A percentile compares a stretch with the other conserved stretches of the same genome.
Conservation (phyloP, 2,329 filamentous ascomycete species). For the Thelonectria rubi region DNA sequence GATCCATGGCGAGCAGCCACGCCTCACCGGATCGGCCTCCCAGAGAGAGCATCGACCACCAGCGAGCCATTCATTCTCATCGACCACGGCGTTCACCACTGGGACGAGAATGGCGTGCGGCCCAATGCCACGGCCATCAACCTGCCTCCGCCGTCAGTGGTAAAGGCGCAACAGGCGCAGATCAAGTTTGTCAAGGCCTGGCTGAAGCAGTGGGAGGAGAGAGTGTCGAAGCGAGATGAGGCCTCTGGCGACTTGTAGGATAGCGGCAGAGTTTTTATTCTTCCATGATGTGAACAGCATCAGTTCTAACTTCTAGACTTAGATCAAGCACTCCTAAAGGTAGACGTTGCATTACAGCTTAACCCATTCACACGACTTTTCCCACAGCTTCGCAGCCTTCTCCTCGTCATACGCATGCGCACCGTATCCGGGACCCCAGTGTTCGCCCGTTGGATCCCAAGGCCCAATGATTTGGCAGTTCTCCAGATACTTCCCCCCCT, state of each 20-base stretch:
- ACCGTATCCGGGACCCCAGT: not conserved
- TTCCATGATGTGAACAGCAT: not conserved
- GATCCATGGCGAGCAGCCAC: conserved; percentile 84
- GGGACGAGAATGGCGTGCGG: conserved; percentile 75
- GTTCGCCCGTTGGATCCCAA: not conserved
- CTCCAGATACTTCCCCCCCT: conserved; percentile 56
- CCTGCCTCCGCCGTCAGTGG: conserved; percentile 68
- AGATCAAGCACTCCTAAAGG: not conserved
- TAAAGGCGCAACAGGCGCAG: conserved; percentile 66
- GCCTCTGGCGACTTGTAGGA: conserved; percentile 16
- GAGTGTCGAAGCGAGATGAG: not conserved
- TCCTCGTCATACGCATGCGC: conserved; percentile 2
- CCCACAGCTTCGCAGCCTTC: conserved; percentile 6
- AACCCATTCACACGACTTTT: not conserved
- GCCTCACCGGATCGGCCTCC: conserved; percentile 71
- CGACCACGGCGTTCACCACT: conserved; percentile 79
- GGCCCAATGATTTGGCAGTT: conserved; percentile 5
- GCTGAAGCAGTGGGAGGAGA: conserved; percentile 66
- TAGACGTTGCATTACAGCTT: not conserved
- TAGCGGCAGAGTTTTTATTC: not conserved
- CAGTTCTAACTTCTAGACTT: not conserved
- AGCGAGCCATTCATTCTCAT: conserved; percentile 80
- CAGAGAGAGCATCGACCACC: conserved; percentile 65
- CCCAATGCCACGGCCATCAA: conserved; percentile 66
- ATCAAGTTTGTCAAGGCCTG: conserved; percentile 71